Conservation (phyloP, 129 eudicot species). For the Centella asiatica region DNA sequence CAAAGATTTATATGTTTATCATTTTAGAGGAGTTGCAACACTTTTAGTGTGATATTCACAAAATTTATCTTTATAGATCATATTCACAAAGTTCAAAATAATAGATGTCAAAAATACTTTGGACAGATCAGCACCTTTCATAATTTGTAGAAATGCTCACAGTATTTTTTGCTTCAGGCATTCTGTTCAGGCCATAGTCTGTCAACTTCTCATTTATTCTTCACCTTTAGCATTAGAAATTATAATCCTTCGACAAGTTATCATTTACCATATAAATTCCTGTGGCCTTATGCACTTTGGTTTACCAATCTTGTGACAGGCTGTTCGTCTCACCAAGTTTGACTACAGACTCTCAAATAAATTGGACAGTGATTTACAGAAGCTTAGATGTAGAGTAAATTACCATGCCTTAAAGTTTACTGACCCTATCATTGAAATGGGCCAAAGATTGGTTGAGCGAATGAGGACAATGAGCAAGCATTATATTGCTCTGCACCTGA, state of each 20-base stretch:
- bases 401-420: slow-evolving; percentile 78
- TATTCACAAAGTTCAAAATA: too few relatives aligned
- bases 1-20: too few relatives aligned
- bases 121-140: not conserved
- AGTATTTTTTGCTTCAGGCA: not conserved
- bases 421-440: slow-evolving; percentile 65
- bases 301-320: slow-evolving; percentile 35
- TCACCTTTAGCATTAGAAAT: not conserved
- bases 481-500: slow-evolving; percentile 75
- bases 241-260: not conserved
- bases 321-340: slow-evolving; percentile 76
- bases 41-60: too few relatives aligned
- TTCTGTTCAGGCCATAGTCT: not conserved
- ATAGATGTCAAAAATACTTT: too few relatives aligned
- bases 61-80: too few relatives aligned
- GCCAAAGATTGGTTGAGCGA: slow-evolving; percentile 51
- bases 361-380: slow-evolving; percentile 63
- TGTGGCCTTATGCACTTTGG: not conserved
- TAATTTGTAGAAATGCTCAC: not conserved
- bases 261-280: not conserved
- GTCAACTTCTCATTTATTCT: not conserved
- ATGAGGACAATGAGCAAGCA: slow-evolving; percentile 66
- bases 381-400: slow-evolving; percentile 88
- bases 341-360: slow-evolving; percentile 83
- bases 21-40: too few relatives aligned